Conservation (phyloP, 768 basidiomycete genomes). For the Amanita rubescens region DNA sequence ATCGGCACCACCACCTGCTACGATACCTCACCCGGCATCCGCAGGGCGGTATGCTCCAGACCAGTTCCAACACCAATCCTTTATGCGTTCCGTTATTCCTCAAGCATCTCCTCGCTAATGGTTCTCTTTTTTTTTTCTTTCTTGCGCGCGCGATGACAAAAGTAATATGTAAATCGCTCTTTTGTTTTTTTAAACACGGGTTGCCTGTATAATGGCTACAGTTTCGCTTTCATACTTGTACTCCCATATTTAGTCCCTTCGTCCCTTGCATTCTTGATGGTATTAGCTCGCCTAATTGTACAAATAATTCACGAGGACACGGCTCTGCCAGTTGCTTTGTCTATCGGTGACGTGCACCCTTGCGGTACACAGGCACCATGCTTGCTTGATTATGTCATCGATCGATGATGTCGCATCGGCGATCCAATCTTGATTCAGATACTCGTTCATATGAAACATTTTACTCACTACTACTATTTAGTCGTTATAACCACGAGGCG, state of each 20-base stretch:
- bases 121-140: not conserved
- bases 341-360: no score
- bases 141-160: constrained; percentile 1
- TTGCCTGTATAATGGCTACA: not conserved
- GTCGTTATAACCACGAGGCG: no score
- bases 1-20: not conserved
- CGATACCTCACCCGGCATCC: constrained; percentile 3
- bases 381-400: not conserved
- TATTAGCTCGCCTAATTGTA: not conserved
- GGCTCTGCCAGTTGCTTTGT: no score
- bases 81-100: constrained; percentile 28
- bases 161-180: not conserved
- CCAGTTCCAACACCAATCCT: constrained; percentile 37
- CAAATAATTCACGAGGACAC: no score
- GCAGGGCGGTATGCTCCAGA: constrained; percentile 19
- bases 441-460: no score
- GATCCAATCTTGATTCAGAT: constrained; percentile 30
- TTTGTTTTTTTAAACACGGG: no score
- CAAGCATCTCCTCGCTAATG: constrained; percentile 19
- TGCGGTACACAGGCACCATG: no score
- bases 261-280: not conserved
- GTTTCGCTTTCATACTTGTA: no score
- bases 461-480: no score
- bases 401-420: not conserved
- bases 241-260: not conserved